phyloP scores from a whole-genome alignment of 73 alveolate genomes.

The Urostyla sp. region DNA sequence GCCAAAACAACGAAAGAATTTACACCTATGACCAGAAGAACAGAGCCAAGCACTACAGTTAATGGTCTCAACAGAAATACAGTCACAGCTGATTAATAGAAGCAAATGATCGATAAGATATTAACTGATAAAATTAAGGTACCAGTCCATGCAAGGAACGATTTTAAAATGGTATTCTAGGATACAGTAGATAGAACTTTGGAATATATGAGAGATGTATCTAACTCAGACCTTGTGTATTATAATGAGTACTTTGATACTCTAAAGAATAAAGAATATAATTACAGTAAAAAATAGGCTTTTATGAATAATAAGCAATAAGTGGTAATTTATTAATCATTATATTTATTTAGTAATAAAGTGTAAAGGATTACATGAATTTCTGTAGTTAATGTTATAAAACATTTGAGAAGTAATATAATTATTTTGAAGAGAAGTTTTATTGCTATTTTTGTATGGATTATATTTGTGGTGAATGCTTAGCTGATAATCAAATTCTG shows the following conservation, averaged over 20 bases:
- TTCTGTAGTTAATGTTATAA: background rate
- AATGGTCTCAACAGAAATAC: no score
- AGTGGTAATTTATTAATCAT: background rate
- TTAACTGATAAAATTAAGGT: background rate
- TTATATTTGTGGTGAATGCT: background rate
- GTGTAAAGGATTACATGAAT: background rate
- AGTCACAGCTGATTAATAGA: no score
- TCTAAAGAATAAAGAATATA: background rate
- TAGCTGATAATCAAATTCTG: background rate
- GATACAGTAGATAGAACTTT: background rate
- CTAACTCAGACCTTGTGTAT: conserved; percentile 16
- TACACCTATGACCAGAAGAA: no score
- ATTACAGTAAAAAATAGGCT: background rate
- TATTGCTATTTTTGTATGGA: conserved; percentile 15
- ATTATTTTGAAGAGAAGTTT: background rate
- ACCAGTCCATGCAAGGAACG: background rate
- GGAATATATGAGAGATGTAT: background rate
- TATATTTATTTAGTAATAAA: background rate
- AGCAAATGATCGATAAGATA: background rate
- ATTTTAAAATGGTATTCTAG: background rate
- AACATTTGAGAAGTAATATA: background rate
- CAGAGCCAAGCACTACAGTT: no score
- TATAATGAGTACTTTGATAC: conserved; percentile 18
- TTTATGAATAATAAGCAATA: conserved; percentile 5
- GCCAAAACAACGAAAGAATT: no score